Base-by-base conservation (phyloP, 2,329 filamentous ascomycete genomes). In the Diaporthe vaccinii region DNA sequence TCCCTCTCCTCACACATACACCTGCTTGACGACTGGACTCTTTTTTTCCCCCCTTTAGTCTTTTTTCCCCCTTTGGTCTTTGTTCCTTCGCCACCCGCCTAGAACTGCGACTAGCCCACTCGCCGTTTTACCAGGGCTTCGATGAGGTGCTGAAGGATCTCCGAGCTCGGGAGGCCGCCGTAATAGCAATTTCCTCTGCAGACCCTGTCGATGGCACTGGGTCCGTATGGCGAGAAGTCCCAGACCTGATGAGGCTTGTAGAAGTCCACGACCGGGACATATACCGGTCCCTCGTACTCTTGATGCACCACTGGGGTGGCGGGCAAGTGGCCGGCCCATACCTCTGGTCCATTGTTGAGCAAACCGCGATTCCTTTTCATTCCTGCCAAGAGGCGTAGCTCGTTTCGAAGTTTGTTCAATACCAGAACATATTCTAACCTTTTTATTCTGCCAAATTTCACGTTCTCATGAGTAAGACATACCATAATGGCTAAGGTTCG, bases 151-250 rank as follows among this genome's bases (percentile, higher is more conserved):
- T 8, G 41, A 34, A 65, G 61, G 20, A 34, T n/a, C 17, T 10
- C 25, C 3, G 17, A 5, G 17, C 25, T 49, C 25, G 17, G 9
- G 25, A 65, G 25, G 20, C 61, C 49, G 15, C 34, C 61, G 20
- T 49, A 34, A 31, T 65, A 65, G 61, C 41, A 65, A 8, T 49
- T n/a, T 14, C 34, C 61, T 49, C 14, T 65, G 4, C 61, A 49
- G 3, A n/a, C 61, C 25, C 61, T 49, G 15, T 28, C 61, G 22
- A 65, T n/a, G 1, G 20, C 61, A 65, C 7, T 15, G 17, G 61
- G 61, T 3, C 34, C 25, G 25, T 65, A 65, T 9, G 17, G 41
- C 9, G 59, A 62, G 25, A 65, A 65, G 41, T 65, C 61, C 61
- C 61, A 65, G 7, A 34, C 28, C 6, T 34, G 25, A 34, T 31